phyloP scores from a whole-genome alignment of 208 protist genomes.

The Trypanosoma platydactyli region DNA sequence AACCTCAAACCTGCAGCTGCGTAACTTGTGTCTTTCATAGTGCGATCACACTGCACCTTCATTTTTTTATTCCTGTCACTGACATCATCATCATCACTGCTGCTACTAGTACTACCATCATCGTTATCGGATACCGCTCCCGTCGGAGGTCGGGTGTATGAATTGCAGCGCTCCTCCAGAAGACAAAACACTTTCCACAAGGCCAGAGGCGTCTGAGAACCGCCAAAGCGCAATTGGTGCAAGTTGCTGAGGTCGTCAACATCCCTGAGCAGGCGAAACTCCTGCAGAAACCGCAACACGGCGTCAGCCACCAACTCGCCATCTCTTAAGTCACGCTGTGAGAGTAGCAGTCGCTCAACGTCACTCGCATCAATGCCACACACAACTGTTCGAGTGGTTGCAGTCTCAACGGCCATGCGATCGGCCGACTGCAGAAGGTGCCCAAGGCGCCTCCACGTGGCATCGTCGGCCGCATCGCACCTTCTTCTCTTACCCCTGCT shows the following conservation, averaged over 20 bases:
- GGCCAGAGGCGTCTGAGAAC: conserved; percentile 32
- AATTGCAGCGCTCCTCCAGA: conserved; percentile 45
- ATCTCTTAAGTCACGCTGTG: conserved; percentile 12
- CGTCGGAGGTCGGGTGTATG: conserved; percentile 1
- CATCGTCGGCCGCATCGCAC: background rate
- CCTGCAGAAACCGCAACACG: conserved; percentile 40
- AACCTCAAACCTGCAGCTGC: conserved; percentile 59
- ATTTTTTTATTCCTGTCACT: background rate
- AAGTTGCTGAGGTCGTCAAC: conserved; percentile 1
- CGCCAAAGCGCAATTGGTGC: conserved; percentile 12
- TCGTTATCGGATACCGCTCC: background rate
- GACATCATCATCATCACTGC: conserved; percentile 10
- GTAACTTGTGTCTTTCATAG: conserved; percentile 33
- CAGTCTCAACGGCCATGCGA: conserved; percentile 25
- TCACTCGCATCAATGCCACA: background rate
- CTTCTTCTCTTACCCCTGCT: background rate
- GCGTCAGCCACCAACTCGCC: conserved; percentile 34
- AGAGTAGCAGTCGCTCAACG: conserved; percentile 15
- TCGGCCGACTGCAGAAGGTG: conserved; percentile 36
- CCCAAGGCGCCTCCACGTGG: conserved; percentile 11
- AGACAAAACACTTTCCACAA: conserved; percentile 67
- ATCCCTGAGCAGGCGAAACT: conserved; percentile 22
- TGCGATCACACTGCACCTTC: background rate
- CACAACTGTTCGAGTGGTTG: background rate
- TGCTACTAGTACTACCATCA: conserved; percentile 15